Percentiles rank a stretch among this genome's conserved stretches.
Conservation (phyloP, 106 monocot genomes). For the Dioscorea dumetorum region DNA sequence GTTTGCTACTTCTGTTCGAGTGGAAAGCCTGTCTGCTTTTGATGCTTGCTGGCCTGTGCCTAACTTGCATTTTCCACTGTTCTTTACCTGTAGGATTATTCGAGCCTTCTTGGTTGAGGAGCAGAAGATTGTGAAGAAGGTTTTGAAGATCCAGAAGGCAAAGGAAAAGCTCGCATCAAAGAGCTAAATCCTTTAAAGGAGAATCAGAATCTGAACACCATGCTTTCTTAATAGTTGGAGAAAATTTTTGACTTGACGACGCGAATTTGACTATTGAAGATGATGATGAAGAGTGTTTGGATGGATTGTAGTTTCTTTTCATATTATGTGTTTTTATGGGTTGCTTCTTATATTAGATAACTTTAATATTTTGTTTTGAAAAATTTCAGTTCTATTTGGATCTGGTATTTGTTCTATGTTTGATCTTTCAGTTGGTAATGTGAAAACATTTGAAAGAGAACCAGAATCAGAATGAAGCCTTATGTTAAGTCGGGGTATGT, state of each 20-base stretch:
- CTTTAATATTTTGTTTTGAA: too few species aligned
- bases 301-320: neutral
- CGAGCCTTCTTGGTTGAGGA: constrained; percentile 45
- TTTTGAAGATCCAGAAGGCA: constrained; percentile 31
- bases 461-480: too few species aligned
- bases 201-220: neutral
- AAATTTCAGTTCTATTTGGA: too few species aligned
- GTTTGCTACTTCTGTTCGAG: neutral
- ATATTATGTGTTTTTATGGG: too few species aligned
- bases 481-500: too few species aligned
- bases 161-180: constrained; percentile 27
- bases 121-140: constrained; percentile 45
- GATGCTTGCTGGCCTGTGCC: too few species aligned
- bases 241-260: neutral
- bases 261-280: too few species aligned
- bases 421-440: too few species aligned
- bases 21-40: too few species aligned
- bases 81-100: constrained; percentile 32
- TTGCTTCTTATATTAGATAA: too few species aligned
- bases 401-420: too few species aligned
- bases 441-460: too few species aligned
- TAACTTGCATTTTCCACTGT: neutral
- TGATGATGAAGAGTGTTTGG: neutral
- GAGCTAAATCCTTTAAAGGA: constrained; percentile 8
- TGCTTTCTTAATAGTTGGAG: constrained; percentile 1